Base-by-base conservation (phyloP, 2,329 filamentous ascomycete genomes). In the Arthrobotrys sinensis region DNA sequence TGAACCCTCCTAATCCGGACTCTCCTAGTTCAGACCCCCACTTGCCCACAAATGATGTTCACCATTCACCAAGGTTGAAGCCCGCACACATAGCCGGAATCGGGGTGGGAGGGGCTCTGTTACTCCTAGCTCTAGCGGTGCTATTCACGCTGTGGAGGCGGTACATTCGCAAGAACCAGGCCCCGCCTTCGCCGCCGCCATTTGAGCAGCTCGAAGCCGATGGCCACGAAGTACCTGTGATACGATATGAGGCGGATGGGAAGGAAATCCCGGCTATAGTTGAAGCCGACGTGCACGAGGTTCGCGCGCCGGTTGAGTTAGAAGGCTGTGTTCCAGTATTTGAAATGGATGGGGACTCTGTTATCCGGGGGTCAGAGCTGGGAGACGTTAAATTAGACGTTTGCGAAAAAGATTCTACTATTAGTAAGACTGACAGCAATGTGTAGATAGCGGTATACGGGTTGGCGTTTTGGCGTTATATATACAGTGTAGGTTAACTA, bases 121-220 rank as follows among this genome's bases (percentile, higher is more conserved):
- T 19, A 21, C 21, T 53, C 28, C 10, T 36, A 32, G n/a, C 16
- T 34, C 4, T 21, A 36, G 12, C 32, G 5, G 12, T 34, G 11
- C 5, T 52, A 46, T 21, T 38, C n/a, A 40, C 38, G 1, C 6
- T 66, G 3, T 52, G 21, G 28, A 24, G 19, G n/a, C 16, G 40
- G 11, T 14, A 24, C 19, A 5, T 38, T 8, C 19, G 36, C n/a
- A 36, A 36, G 16, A 24, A 52, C n/a, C 6, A 24, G 14, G 52
- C 63, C 19, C 16, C 19, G 4, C 63, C 63, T 19, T 19, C 24
- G 3, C 63, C 63, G 19, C 63, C 63, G 24, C 11, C 1, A 11
- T 50, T 52, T 66, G 43, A 66, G 14, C 14, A 14, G 16, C 45
- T 66, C 24, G 63, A 66, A 16, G 63, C n/a, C 5, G 63, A 66